Conservation (phyloP, 208 protist species). For the Leishmania tarentolae region DNA sequence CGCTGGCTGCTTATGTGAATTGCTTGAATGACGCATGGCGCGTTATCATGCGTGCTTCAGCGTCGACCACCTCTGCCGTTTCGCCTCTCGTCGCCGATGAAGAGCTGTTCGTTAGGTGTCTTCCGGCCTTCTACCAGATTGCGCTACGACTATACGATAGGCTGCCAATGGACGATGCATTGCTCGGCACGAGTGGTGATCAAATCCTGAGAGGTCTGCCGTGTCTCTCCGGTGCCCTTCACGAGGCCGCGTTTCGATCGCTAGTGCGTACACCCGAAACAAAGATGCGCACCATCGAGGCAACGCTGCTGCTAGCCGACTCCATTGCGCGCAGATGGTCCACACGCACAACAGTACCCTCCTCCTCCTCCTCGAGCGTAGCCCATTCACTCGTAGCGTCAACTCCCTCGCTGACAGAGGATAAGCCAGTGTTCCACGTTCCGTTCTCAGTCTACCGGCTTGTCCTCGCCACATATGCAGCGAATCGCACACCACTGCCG, state of each 20-base stretch:
- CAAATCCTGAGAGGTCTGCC: not conserved
- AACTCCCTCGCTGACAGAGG: not conserved
- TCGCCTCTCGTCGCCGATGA: not conserved
- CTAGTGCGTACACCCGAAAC: not conserved
- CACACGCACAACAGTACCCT: not conserved
- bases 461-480: slow-evolving; percentile 3
- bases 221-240: not conserved
- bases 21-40: slow-evolving; percentile 2
- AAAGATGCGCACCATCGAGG: not conserved
- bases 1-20: not conserved
- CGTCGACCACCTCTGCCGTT: not conserved
- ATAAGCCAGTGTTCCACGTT: not conserved
- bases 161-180: not conserved
- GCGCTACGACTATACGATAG: not conserved
- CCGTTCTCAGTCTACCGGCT: slow-evolving; percentile 4
- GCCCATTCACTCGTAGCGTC: not conserved
- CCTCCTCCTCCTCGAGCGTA: not conserved
- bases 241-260: slow-evolving; percentile 3
- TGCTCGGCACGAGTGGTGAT: not conserved
- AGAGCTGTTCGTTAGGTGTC: not conserved
- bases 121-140: not conserved
- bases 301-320: slow-evolving; percentile 5
- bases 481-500: not conserved
- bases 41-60: not conserved
- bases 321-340: not conserved